phyloP scores from a whole-genome alignment of 768 basidiomycete species.

The Pleurotus citrinopileatus region DNA sequence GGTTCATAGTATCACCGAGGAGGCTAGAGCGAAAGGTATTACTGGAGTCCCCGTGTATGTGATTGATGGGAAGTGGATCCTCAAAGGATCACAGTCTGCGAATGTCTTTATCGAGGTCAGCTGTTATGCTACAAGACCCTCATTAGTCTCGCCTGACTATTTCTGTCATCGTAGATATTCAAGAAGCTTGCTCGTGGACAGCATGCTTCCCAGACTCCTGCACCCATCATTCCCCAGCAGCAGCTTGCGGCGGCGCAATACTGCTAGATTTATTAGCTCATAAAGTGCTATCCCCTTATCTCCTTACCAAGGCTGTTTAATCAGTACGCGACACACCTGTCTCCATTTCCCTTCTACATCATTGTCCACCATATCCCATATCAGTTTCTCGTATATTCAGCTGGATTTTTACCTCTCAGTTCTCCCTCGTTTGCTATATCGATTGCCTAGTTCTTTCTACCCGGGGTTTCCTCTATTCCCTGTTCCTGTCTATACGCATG shows the following conservation, averaged over 20 bases:
- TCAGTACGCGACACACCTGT: too few relatives aligned
- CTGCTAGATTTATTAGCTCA: neutral
- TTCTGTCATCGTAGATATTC: conserved; percentile 31
- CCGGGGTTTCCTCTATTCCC: too few relatives aligned
- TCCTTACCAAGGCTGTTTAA: too few relatives aligned
- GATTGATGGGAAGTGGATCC: conserved; percentile 76
- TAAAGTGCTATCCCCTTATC: neutral
- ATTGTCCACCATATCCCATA: too few relatives aligned
- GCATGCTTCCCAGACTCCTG: neutral
- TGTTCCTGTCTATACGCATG: too few relatives aligned
- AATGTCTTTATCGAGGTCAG: conserved; percentile 69
- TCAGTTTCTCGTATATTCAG: too few relatives aligned
- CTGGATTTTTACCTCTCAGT: too few relatives aligned
- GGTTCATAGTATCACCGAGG: conserved; percentile 58
- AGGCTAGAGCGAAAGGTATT: conserved; percentile 64
- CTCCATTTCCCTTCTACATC: too few relatives aligned
- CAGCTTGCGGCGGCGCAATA: neutral
- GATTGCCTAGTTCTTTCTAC: too few relatives aligned
- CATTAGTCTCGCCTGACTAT: conserved; percentile 1
- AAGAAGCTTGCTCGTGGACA: conserved; percentile 19
- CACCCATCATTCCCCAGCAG: conserved; percentile 5
- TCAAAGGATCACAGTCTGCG: conserved; percentile 70
- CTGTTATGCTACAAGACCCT: conserved; percentile 7
- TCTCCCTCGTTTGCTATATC: too few relatives aligned
- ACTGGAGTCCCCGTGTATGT: conserved; percentile 80